phyloP scores from a whole-genome alignment of 2,329 filamentous ascomycete species.

The Ceratocystis diversiconidia region DNA sequence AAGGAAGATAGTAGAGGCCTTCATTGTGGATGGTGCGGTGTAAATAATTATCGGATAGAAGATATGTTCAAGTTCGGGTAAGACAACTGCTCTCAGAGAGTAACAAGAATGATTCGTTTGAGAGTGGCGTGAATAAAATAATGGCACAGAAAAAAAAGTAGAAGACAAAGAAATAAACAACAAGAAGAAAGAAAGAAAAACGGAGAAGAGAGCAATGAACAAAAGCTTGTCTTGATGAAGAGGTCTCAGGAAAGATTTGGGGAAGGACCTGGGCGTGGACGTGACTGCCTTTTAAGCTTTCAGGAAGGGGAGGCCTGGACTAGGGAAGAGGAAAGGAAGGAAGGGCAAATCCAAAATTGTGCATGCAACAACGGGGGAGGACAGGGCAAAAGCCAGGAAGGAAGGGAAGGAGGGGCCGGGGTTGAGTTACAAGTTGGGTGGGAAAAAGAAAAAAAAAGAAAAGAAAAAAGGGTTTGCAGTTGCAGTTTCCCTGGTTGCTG shows the following conservation, averaged over 20 bases:
- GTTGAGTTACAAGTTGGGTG: background rate
- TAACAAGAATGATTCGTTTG: background rate
- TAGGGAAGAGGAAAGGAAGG: background rate
- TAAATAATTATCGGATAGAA: background rate
- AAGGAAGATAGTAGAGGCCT: conserved; percentile 24
- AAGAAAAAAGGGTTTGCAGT: background rate
- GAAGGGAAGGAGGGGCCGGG: background rate
- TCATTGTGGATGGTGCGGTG: conserved; percentile 24
- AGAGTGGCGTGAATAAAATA: conserved; percentile 6
- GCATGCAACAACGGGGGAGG: background rate
- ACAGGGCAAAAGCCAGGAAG: background rate
- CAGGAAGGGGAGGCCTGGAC: background rate
- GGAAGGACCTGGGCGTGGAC: conserved; percentile 1
- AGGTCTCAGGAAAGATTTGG: background rate
- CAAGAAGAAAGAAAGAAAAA: conserved; percentile 7
- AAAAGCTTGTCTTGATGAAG: conserved; percentile 7
- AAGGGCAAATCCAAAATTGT: background rate
- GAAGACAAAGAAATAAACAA: conserved; percentile 1
- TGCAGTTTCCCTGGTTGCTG: background rate
- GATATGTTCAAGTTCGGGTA: background rate
- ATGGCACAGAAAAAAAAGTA: conserved; percentile 6
- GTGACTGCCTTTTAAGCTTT: conserved; percentile 3
- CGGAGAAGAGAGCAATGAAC: background rate
- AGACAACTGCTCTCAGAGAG: background rate
- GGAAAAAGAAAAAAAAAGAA: background rate